Evolutionary conservation across 2,329 filamentous ascomycete species (phyloP), one percentile per base, ranked within the genome.

Genomic region (Aspergillus clavatus): DNA sequence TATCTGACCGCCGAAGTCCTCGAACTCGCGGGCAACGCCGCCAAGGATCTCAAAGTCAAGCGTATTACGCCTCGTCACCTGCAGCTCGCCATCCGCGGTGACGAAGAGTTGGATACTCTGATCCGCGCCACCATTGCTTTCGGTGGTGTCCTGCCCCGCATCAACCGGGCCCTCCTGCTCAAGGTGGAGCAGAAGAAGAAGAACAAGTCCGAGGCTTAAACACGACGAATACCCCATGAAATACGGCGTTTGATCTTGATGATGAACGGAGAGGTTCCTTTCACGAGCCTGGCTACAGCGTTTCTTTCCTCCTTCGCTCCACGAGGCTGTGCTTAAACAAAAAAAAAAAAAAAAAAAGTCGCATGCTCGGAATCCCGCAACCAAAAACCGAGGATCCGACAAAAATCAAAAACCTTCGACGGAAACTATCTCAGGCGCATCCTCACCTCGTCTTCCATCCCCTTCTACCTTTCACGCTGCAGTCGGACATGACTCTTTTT

Each of bases 41-140:
- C 93, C 72, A 97, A 97, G 80, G 93, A 98, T 72, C 86, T 97
- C 67, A 98, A 97, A 76, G 93, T 97, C 76, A 98, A 97, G 84
- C 93, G 93, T 73, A 98, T 98, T 73, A 97, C 91, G 10, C 93
- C 93, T 45, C 90, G 93, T 70, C 93, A 98, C 72, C 77, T 98
- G 55, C 93, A 98, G 73, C 87, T 98, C 53, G 93, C 93, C 62
- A 98, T 98, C 67, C 89, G 93, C 64, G 93, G 93, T 66, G 93
- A 98, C 71, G 93, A 98, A 75, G 93, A 98, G 73, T 80, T 98
- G 60, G 93, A 98, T 70, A 97, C 90, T 19, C 79, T 98, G 47
- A 97, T 98, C 69, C 87, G 90, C 62, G 93, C 93, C 46, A 98
- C 93, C 52, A 98, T 98, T 64, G 93, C 93, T 50, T 97, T 94